Conservation (phyloP, 177 flowering plant genomes). For the Telopea speciosissima region DNA sequence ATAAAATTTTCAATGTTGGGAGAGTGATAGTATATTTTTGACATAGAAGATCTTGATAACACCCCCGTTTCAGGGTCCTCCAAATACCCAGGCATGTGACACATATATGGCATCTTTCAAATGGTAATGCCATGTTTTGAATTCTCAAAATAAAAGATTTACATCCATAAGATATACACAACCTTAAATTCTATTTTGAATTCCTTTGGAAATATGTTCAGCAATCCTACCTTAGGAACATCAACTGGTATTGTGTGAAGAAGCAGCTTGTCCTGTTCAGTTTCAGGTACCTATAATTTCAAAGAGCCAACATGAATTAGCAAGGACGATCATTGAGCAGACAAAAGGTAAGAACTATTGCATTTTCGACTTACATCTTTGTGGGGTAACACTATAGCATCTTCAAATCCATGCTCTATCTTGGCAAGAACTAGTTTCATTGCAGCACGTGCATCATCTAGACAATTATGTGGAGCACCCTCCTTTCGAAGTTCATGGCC, state of each 20-base stretch:
- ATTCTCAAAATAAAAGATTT: neutral
- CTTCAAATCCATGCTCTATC: constrained; percentile 47
- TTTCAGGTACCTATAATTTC: constrained; percentile 34
- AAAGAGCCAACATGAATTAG: constrained; percentile 4
- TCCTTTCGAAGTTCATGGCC: constrained; percentile 64
- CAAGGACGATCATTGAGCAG: neutral
- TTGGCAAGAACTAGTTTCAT: constrained; percentile 82
- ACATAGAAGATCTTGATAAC: neutral
- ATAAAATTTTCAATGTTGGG: too few species aligned
- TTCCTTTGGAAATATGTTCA: constrained; percentile 39
- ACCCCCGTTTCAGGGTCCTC: neutral
- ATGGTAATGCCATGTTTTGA: neutral
- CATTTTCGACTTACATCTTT: constrained; percentile 35
- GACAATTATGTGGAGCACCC: constrained; percentile 72
- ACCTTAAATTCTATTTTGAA: constrained; percentile 60
- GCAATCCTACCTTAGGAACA: constrained; percentile 45
- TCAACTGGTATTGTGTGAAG: constrained; percentile 52
- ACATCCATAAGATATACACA: neutral
- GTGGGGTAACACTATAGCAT: constrained; percentile 20
- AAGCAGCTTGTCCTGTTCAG: constrained; percentile 45
- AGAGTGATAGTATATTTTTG: neutral
- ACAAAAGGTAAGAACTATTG: neutral
- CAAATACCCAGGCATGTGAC: neutral
- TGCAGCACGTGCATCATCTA: constrained; percentile 85
- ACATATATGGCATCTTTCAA: neutral